Percentiles rank a stretch among this genome's conserved stretches.
These are phyloP conservation scores for Tylopilus sp. DNA, from an alignment of 768 basidiomycete species.

Conservation along the genomic window DNA sequence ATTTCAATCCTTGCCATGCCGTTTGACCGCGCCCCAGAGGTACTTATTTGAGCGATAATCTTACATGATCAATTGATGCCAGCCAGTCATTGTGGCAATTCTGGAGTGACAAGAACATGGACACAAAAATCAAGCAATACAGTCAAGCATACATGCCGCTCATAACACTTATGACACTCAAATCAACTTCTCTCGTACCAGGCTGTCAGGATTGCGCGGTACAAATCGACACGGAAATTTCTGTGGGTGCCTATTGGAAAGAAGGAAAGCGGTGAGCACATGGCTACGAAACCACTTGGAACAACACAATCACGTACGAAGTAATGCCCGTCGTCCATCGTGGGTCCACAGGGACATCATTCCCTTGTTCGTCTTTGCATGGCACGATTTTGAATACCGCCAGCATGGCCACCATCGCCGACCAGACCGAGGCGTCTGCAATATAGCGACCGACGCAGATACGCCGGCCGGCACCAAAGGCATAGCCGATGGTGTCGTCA, in stretches of 20 bases:
- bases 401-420: constrained; percentile 32
- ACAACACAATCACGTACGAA: constrained; percentile 17
- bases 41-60: too few species aligned
- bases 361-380: constrained; percentile 23
- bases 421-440: constrained; percentile 39
- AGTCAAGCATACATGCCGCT: not conserved
- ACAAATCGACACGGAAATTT: constrained; percentile 25
- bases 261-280: not conserved
- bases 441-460: constrained; percentile 41
- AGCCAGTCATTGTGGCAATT: too few species aligned
- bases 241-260: constrained; percentile 20
- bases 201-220: constrained; percentile 20
- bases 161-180: constrained; percentile 19
- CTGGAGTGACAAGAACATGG: not conserved
- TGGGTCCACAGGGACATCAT: constrained; percentile 21
- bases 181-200: constrained; percentile 16
- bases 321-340: constrained; percentile 25
- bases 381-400: constrained; percentile 35
- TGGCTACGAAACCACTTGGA: not conserved
- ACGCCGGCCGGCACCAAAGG: constrained; percentile 37
- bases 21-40: too few species aligned
- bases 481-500: constrained; percentile 28
- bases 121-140: too few species aligned
- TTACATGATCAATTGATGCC: too few species aligned
- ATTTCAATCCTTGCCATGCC: too few species aligned